Base-by-base conservation (phyloP, 306 rosid species). In the Ziziphus jujuba region DNA sequence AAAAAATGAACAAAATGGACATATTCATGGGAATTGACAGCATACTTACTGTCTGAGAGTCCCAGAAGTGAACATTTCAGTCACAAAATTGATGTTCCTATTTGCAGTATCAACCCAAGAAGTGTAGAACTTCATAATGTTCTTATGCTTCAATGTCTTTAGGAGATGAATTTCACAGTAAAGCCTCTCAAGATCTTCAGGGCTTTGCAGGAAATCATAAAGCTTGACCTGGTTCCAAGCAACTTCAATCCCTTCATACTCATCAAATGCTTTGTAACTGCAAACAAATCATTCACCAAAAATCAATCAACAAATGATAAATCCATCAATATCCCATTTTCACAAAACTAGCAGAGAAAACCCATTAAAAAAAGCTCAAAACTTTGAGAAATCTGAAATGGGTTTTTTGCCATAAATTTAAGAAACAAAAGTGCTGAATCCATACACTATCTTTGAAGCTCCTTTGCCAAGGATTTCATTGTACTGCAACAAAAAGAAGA, bases 191-290 rank as follows among this genome's bases (percentile, higher is more conserved):
- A 92, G 98, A 83, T 92, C 91, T 81, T 92, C 97, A 33, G 97
- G 90, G 69, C 87, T 87, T 79, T 92, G 98, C 21, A 89, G 87
- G 66, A 87, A 92, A 82, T 92, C 96, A 73, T 85, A 76, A 14
- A 92, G 83, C 74, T 89, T 92, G 74, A 92, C 91, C 66, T 92
- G 98, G 70, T 92, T 92, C 98, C 98, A 92, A 70, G 98, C 98
- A 75, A 92, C 98, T 73, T 92, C 98, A 79, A 89, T 89, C 74
- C 98, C 98, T 84, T 92, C 89, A 70, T 79, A 92, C 78, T 89
- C 98, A 78, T 92, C 98, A 80, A 92, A 92, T 70, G 90, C 98
- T 81, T 80, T 87, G 72, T 93, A 90, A 49, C 97, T 93, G 87
- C 76, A 83, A 58, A 9, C 63, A 65, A 68, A 20, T 24, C 1